Base-by-base conservation (phyloP, 78 protist genomes). In the Chrysochromulina tobinii region DNA sequence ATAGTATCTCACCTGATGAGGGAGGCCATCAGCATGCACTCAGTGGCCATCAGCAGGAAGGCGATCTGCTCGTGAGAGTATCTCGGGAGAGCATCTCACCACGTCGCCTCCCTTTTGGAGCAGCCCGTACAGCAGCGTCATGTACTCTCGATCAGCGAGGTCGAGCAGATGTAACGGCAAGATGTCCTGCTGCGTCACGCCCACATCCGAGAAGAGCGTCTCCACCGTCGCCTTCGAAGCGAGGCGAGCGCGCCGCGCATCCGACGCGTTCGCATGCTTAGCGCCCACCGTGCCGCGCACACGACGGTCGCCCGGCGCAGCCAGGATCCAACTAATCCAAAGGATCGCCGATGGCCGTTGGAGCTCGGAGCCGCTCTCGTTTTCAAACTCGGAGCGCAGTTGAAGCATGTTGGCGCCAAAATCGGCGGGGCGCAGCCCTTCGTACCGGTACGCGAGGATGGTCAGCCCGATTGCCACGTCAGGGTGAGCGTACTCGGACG, bases 381-480 rank as follows among this genome's bases (percentile, higher is more conserved):
- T 12, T 23, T 75, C 83, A 3, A 75, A 3, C n/a, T 1, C 14
- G n/a, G 2, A 3, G 57, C 83, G 83, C 54, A 75, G 57, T 3
- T 75, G 12, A 17, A 50, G 83, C 27, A 75, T 9, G n/a, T 1
- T 4, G 14, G 57, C 57, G 83, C 83, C 83, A 12, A 75, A 75
- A 8, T 75, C 83, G 18, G 57, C 38, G 58, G 38, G 38, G 83
- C 83, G 83, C 8, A 75, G 57, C 14, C 83, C 83, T 57, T 75
- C 83, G 57, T 75, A 75, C 4, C 83, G 54, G 57, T 75, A 75
- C 4, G 83, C 83, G 23, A 75, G 83, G 5, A 50, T 75, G n/a
- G 96, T 72, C 15, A 91, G 89, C 48, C 96, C 96, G 69, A 94
- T 83, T n/a, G 89, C 88, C 6, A 91, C 93, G 69, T 94, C 96